Base-by-base conservation (phyloP, 345 rosid genomes). In the Ceriops decandra region DNA sequence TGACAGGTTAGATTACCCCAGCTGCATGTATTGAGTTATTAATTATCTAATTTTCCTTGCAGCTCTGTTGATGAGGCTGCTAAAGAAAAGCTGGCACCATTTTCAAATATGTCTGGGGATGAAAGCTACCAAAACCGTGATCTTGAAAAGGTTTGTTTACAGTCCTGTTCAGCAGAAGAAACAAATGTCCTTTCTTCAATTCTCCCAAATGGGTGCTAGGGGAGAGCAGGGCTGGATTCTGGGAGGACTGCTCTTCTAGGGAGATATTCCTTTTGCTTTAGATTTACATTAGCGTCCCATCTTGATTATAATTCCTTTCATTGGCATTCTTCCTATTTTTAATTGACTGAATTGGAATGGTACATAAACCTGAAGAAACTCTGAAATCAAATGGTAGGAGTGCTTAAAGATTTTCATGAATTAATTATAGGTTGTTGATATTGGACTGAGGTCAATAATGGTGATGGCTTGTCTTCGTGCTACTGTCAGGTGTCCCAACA, bases 81-180 rank as follows among this genome's bases (percentile, higher is more conserved):
- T 63, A 92, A 87, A 75, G 96, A 92, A 79, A 92, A 92, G 84
- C 75, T 95, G 75, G 82, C 76, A 24, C 97, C 98, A 32, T 95
- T 79, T 83, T 84, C 92, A 68, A 76, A 82, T 71, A 76, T 95
- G 75, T 73, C 95, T 27, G 77, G 86, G 7, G 92, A 92, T 13
- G 99, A 87, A 78, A 95, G 98, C 85, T 95, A 95, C 82, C 97
- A 90, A 76, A 92, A 67, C 85, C 84, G 97, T 65, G 99, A 95
- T 80, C 99, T 95, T 70, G 99, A 95, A 80, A 95, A 95, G 99
- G 99, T 90, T 62, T 51, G 17, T 21, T 58, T 67, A 52, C 36
- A 62, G 28, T 15, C 28, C 32, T 42, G 26, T 51, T 19, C 24
- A 30, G 1, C 17, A 54, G 58, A 33, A 35, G 33, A 32, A 35